These are phyloP conservation scores for Vachellia pachyceras DNA, from an alignment of 306 rosid species.

Conservation along the genomic window DNA sequence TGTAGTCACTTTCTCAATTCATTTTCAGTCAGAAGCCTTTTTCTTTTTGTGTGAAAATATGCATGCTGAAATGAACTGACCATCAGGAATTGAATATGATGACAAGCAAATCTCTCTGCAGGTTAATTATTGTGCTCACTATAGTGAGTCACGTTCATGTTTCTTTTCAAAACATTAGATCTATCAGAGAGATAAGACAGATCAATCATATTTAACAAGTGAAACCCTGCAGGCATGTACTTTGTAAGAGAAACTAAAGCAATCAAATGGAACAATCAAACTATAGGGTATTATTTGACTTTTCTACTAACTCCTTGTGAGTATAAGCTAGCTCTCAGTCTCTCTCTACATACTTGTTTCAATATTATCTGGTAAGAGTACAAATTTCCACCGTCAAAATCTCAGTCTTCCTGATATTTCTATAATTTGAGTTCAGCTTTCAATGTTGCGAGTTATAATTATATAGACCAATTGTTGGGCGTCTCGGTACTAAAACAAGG, in stretches of 20 bases:
- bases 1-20: slow-evolving; percentile 2
- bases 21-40: not conserved
- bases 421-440: not conserved
- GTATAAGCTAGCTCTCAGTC: not conserved
- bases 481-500: slow-evolving; percentile 3
- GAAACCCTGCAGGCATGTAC: not conserved
- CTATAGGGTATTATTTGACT: not conserved
- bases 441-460: not conserved
- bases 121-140: slow-evolving; percentile 1
- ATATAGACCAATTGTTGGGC: slow-evolving; percentile 2
- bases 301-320: not conserved
- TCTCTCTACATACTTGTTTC: too few species aligned
- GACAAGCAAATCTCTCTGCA: slow-evolving; percentile 1
- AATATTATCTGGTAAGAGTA: too few species aligned
- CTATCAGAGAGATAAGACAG: slow-evolving; percentile 7
- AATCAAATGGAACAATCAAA: not conserved
- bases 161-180: not conserved
- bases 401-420: not conserved
- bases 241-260: not conserved
- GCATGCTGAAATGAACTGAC: not conserved
- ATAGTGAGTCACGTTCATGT: slow-evolving; percentile 14
- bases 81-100: slow-evolving; percentile 16
- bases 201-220: slow-evolving; percentile 1
- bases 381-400: too few species aligned
- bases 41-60: slow-evolving; percentile 22